Evolutionary conservation across 108 stramenopile genomes (phyloP).

Genomic region (Nannochloropsis oceanica): DNA sequence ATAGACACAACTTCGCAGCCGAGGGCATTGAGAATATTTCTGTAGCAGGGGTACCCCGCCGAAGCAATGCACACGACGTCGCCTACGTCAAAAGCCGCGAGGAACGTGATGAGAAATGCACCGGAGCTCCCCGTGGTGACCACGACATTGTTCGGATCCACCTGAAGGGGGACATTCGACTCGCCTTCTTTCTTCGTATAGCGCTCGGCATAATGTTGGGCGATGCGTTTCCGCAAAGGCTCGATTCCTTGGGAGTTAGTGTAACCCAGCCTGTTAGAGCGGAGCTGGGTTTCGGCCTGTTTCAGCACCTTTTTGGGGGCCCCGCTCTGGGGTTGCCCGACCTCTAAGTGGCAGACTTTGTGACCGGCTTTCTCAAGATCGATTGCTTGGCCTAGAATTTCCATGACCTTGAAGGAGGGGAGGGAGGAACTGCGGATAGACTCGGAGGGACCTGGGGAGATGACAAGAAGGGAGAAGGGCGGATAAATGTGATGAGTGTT

Average conservation of each 20-base stretch:
- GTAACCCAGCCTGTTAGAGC: slow-evolving; percentile 53
- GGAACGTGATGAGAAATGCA: slow-evolving; percentile 67
- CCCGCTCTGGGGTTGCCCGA: slow-evolving; percentile 68
- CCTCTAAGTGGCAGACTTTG: slow-evolving; percentile 60
- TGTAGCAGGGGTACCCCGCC: slow-evolving; percentile 76
- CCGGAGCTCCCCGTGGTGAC: slow-evolving; percentile 72
- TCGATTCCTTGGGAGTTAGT: slow-evolving; percentile 73
- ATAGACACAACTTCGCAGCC: slow-evolving; percentile 52
- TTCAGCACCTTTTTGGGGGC: slow-evolving; percentile 54
- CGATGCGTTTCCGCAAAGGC: slow-evolving; percentile 49
- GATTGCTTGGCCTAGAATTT: neutral
- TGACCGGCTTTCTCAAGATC: neutral
- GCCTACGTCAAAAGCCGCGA: slow-evolving; percentile 64
- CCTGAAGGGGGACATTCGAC: neutral
- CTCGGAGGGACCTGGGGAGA: neutral
- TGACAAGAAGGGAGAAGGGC: too few relatives aligned
- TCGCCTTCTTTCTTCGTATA: slow-evolving; percentile 21
- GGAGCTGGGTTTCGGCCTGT: slow-evolving; percentile 51
- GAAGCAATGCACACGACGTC: slow-evolving; percentile 63
- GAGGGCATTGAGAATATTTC: slow-evolving; percentile 65
- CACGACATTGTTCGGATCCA: slow-evolving; percentile 40
- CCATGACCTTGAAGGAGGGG: neutral
- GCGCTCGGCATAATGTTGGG: slow-evolving; percentile 47
- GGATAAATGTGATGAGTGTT: too few relatives aligned
- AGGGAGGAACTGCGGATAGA: neutral